phyloP scores from a whole-genome alignment of 345 rosid species.

The Viola odorata region DNA sequence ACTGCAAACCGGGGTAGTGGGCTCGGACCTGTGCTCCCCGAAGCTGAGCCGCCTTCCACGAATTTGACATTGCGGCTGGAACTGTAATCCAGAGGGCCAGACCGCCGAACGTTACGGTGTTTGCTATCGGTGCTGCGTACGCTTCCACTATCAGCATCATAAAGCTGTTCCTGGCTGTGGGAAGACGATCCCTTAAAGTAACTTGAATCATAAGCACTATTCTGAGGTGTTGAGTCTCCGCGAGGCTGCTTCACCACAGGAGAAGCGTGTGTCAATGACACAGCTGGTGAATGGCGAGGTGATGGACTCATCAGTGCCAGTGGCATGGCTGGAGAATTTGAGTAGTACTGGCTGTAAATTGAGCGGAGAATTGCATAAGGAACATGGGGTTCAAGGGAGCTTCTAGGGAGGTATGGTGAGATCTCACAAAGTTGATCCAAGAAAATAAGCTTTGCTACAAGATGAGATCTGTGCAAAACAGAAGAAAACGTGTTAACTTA shows the following conservation, averaged over 20 bases:
- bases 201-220: slow-evolving; percentile 48
- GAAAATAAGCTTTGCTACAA: slow-evolving; percentile 88
- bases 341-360: slow-evolving; percentile 80
- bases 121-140: slow-evolving; percentile 35
- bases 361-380: slow-evolving; percentile 86
- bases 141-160: slow-evolving; percentile 45
- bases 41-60: slow-evolving; percentile 70
- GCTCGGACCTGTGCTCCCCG: slow-evolving; percentile 77
- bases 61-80: slow-evolving; percentile 61
- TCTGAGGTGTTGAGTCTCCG: slow-evolving; percentile 73
- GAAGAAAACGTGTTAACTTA: background rate
- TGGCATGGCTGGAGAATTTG: slow-evolving; percentile 61
- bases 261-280: slow-evolving; percentile 61
- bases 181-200: slow-evolving; percentile 80
- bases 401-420: slow-evolving; percentile 86
- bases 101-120: slow-evolving; percentile 65
- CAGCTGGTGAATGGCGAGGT: slow-evolving; percentile 70
- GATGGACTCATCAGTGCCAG: slow-evolving; percentile 46
- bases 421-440: slow-evolving; percentile 92
- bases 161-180: slow-evolving; percentile 53
- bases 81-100: slow-evolving; percentile 91
- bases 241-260: slow-evolving; percentile 58
- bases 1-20: slow-evolving; percentile 90
- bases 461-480: slow-evolving; percentile 63
- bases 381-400: slow-evolving; percentile 76